These are phyloP conservation scores for Diaporthe batatas DNA, from an alignment of 2,329 filamentous ascomycete species.

Conservation along the genomic window DNA sequence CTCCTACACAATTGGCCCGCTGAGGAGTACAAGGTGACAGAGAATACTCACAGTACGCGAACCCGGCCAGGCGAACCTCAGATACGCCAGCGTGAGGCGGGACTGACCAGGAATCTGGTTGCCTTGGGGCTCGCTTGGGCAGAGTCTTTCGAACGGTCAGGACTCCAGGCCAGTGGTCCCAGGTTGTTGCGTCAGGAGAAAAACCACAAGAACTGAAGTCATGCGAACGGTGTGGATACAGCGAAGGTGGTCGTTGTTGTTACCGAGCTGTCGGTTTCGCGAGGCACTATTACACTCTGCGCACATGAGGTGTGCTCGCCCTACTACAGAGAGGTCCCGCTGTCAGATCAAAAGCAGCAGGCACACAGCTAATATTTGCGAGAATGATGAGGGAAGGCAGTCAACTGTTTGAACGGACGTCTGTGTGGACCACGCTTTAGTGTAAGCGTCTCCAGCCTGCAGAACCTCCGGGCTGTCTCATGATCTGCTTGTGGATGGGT, in stretches of 20 bases:
- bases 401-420: slow-evolving; percentile 19
- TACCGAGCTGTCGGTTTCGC: neutral
- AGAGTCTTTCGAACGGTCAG: neutral
- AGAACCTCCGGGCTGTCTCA: slow-evolving; percentile 31
- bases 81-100: slow-evolving; percentile 13
- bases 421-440: slow-evolving; percentile 14
- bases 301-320: neutral
- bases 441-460: slow-evolving; percentile 14
- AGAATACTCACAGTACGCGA: slow-evolving; percentile 35
- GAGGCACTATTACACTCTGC: neutral
- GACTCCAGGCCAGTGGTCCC: neutral
- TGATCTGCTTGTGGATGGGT: slow-evolving; percentile 32
- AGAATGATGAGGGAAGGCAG: slow-evolving; percentile 7
- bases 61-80: slow-evolving; percentile 25
- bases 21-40: slow-evolving; percentile 25
- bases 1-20: slow-evolving; percentile 36
- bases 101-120: slow-evolving; percentile 1
- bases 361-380: slow-evolving; percentile 30
- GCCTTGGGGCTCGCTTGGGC: slow-evolving; percentile 2
- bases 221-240: neutral
- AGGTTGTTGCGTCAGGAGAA: neutral
- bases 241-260: neutral
- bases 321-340: slow-evolving; percentile 11
- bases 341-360: slow-evolving; percentile 28
- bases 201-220: neutral